These are phyloP conservation scores for Colletotrichum kahawae DNA, from an alignment of 2,329 filamentous ascomycete species.

Conservation along the genomic window DNA sequence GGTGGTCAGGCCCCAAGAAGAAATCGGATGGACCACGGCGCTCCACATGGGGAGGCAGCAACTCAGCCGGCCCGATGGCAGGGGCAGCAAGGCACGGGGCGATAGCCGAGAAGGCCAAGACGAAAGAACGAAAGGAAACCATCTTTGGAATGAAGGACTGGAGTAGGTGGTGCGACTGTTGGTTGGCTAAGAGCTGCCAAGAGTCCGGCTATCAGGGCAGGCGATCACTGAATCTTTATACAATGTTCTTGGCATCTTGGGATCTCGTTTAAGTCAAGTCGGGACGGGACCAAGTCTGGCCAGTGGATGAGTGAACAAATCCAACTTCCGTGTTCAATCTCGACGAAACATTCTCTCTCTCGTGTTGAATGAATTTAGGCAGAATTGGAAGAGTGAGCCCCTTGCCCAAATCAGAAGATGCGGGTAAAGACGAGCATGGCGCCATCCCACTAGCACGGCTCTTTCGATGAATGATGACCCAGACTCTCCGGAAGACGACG, in stretches of 20 bases:
- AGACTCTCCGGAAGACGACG: not conserved
- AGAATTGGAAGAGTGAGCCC: not conserved
- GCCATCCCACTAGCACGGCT: not conserved
- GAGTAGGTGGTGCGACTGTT: not conserved
- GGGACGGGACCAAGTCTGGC: too few species aligned
- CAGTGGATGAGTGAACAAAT: too few species aligned
- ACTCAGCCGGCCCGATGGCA: not conserved
- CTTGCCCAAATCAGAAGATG: not conserved
- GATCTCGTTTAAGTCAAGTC: not conserved
- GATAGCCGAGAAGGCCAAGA: slow-evolving; percentile 29
- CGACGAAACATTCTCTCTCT: not conserved
- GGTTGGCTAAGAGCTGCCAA: not conserved
- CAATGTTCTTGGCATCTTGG: not conserved
- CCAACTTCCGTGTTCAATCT: not conserved
- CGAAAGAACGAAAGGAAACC: not conserved
- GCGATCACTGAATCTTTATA: not conserved
- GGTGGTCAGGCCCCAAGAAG: not conserved
- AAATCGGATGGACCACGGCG: not conserved
- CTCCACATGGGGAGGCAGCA: not conserved
- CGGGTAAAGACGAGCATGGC: not conserved
- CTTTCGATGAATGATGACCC: not conserved
- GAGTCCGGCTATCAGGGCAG: not conserved
- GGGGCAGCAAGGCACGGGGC: not conserved
- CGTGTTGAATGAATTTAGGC: not conserved
- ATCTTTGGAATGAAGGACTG: not conserved